A percentile compares a stretch with the other conserved stretches of the same genome.
These are phyloP conservation scores for Xylaria polymorpha DNA, from an alignment of 2,329 filamentous ascomycete genomes.

Conservation along the genomic window DNA sequence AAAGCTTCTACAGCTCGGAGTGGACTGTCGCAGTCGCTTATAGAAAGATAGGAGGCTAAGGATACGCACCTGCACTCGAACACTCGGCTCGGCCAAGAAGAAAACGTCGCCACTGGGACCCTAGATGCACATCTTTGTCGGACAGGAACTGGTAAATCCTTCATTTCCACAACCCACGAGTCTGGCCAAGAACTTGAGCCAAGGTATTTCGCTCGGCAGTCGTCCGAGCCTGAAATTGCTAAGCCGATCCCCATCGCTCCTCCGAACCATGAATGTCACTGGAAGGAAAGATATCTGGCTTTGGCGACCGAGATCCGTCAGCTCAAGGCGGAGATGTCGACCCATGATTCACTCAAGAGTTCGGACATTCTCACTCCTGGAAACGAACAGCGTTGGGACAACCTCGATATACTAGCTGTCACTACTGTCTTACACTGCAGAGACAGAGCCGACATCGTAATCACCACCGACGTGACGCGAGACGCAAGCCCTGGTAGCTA, in stretches of 20 bases:
- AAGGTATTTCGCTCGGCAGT: conserved; percentile 12
- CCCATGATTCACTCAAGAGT: conserved; percentile 34
- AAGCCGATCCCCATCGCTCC: conserved; percentile 53
- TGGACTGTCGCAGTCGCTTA: conserved; percentile 22
- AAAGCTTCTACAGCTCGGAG: conserved; percentile 7
- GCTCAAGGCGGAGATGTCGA: conserved; percentile 55
- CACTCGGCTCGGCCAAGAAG: conserved; percentile 14
- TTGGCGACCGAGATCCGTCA: conserved; percentile 57
- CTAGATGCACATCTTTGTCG: conserved; percentile 1
- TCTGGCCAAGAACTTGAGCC: not conserved
- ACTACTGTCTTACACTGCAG: conserved; percentile 64
- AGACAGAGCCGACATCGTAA: conserved; percentile 62
- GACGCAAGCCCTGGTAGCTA: conserved; percentile 26
- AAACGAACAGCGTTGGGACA: conserved; percentile 49
- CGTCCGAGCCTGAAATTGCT: conserved; percentile 44
- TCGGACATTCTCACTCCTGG: conserved; percentile 39
- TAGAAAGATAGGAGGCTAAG: conserved; percentile 23
- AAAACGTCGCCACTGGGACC: not conserved
- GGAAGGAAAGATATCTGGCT: conserved; percentile 56
- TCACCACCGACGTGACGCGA: conserved; percentile 60
- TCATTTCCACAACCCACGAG: not conserved
- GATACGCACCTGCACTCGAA: conserved; percentile 19
- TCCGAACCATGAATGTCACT: conserved; percentile 56
- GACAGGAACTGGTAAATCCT: not conserved
- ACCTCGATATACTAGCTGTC: conserved; percentile 60